These are phyloP conservation scores for Vigna angularis DNA, from an alignment of 306 rosid genomes.

Conservation along the genomic window DNA sequence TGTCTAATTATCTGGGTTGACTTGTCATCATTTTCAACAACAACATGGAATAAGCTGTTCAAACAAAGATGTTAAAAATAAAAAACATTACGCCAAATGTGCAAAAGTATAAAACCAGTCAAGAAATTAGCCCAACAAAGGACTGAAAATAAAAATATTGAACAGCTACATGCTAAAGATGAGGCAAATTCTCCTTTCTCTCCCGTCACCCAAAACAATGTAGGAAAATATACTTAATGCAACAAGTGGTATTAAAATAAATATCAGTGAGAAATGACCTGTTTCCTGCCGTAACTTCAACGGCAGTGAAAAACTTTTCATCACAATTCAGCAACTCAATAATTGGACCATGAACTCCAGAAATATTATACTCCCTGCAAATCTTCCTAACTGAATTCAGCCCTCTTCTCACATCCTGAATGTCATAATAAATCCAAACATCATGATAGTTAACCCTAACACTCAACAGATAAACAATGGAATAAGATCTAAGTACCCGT, in stretches of 20 bases:
- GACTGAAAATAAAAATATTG: neutral
- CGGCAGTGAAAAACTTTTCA: constrained; percentile 91
- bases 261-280: constrained; percentile 56
- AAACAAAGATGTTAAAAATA: constrained; percentile 33
- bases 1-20: constrained; percentile 94
- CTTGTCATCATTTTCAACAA: constrained; percentile 87
- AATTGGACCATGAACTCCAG: constrained; percentile 94
- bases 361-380: constrained; percentile 68
- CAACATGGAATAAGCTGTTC: constrained; percentile 96
- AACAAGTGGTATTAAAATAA: neutral
- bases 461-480: constrained; percentile 2
- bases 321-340: constrained; percentile 94
- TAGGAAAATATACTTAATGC: constrained; percentile 22
- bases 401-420: constrained; percentile 97
- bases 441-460: constrained; percentile 25
- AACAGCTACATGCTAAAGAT: constrained; percentile 10
- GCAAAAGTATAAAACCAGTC: constrained; percentile 8
- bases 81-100: constrained; percentile 33
- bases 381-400: constrained; percentile 89
- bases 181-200: constrained; percentile 1
- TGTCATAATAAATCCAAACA: constrained; percentile 30
- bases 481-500: neutral
- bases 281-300: constrained; percentile 98
- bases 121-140: constrained; percentile 12
- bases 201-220: neutral